Evolutionary conservation across 495 filamentous ascomycete species (phyloP), one percentile per base, ranked within the genome.

Genomic region (Thermothielavioides terrestris): DNA sequence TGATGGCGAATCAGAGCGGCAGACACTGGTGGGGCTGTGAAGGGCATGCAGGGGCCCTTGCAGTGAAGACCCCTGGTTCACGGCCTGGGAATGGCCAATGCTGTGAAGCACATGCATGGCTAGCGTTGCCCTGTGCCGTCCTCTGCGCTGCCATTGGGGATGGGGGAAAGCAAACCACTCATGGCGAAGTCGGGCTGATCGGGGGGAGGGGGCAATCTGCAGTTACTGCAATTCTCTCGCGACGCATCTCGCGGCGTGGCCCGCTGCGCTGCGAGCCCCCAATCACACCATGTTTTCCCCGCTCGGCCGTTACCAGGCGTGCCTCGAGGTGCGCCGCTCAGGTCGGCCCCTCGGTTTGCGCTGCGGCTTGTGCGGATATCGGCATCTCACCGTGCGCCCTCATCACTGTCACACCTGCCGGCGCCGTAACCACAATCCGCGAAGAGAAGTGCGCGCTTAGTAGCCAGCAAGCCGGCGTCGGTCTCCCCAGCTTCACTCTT

Each of bases 21-120:
- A 11, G 15, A 31, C 17, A 11, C 6, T 23, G n/a, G 46, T 39
- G 46, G 41, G 53, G 25, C 20, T 21, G 35, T 45, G 41, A 46
- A 47, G 26, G n/a, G 17, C 21, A 36, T 36, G 39, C 45, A 49
- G 54, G 42, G 45, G 45, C 35, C 49, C 49, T 53, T 56, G 54
- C 49, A 52, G 43, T 2, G 25, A 23, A 30, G 31, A 32, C 25
- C 21, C 49, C 22, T 18, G 20, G 25, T 40, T 26, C 21, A 6
- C 15, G 49, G 14, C 1, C 20, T 49, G 17, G 20, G 21, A 56
- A 12, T 52, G 54, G 54, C 27, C 54, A 39, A 49, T 44, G 47
- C 34, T 50, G 39, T 28, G 32, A n/a, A 34, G 42, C 47, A 46
- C 47, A 36, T 46, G 47, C 53, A 55, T 50, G 47, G 48, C 28